Conservation (phyloP, 345 rosid genomes). For the Eucalyptus erythrocorys region DNA sequence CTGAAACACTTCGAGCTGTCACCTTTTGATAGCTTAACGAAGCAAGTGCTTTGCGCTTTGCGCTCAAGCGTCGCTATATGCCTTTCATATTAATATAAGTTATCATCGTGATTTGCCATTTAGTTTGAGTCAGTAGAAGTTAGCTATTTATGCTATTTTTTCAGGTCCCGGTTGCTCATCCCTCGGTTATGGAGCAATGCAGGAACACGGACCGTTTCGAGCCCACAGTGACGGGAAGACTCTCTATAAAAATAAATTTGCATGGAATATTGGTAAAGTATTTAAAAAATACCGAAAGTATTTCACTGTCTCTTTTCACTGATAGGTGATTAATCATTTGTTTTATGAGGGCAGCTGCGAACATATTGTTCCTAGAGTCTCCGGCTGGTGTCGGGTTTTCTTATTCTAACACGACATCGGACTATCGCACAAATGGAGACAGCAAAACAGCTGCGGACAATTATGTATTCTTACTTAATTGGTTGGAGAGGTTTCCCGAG, state of each 20-base stretch:
- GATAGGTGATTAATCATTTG: not conserved
- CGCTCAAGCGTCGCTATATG: not conserved
- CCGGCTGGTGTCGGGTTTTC: constrained; percentile 95
- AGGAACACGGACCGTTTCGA: constrained; percentile 36
- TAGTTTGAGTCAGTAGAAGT: not conserved
- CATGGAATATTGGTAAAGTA: constrained; percentile 4
- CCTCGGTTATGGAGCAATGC: constrained; percentile 29
- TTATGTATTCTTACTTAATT: constrained; percentile 49
- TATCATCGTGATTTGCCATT: not conserved
- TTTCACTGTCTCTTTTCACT: not conserved
- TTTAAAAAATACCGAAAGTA: not conserved
- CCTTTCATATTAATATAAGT: not conserved
- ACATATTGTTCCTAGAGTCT: constrained; percentile 68
- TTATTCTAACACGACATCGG: constrained; percentile 61
- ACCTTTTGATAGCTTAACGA: not conserved
- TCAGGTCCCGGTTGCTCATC: constrained; percentile 43
- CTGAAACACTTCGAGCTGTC: not conserved
- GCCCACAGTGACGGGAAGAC: constrained; percentile 26
- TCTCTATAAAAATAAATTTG: constrained; percentile 8
- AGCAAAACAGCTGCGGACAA: constrained; percentile 56
- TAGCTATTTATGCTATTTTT: not conserved
- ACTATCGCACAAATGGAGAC: constrained; percentile 41
- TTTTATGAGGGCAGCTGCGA: constrained; percentile 29
- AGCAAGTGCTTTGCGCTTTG: not conserved
- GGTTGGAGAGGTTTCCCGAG: constrained; percentile 86